These are phyloP conservation scores for Coemansia erecta DNA, from an alignment of 192 early-diverging fungal genomes.

Conservation along the genomic window DNA sequence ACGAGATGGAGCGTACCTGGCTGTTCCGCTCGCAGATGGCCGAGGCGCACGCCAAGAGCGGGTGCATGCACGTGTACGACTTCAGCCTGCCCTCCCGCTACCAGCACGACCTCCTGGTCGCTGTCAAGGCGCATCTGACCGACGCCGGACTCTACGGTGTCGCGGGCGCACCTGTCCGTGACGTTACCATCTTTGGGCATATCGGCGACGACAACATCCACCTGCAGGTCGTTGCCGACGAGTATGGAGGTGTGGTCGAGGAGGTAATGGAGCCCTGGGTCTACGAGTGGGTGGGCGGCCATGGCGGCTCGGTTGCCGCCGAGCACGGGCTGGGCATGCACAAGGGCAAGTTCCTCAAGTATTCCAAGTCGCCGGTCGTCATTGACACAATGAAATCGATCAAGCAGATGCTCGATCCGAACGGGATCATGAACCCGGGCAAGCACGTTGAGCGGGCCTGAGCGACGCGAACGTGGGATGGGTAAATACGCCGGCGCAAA, in stretches of 20 bases:
- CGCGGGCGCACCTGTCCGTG: slow-evolving; percentile 53
- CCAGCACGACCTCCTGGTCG: slow-evolving; percentile 36
- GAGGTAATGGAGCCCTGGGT: slow-evolving; percentile 83
- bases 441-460: slow-evolving; percentile 57
- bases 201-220: slow-evolving; percentile 97
- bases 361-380: slow-evolving; percentile 82
- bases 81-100: slow-evolving; percentile 42
- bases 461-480: neutral
- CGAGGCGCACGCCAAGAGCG: slow-evolving; percentile 42
- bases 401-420: slow-evolving; percentile 87
- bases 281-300: slow-evolving; percentile 76
- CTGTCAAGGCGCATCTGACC: slow-evolving; percentile 27
- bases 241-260: slow-evolving; percentile 62
- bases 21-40: slow-evolving; percentile 52
- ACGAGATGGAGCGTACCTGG: slow-evolving; percentile 36
- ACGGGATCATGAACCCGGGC: slow-evolving; percentile 89
- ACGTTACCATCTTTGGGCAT: slow-evolving; percentile 92
- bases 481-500: neutral
- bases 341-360: slow-evolving; percentile 70
- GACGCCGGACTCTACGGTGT: slow-evolving; percentile 34
- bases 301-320: slow-evolving; percentile 70
- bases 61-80: slow-evolving; percentile 52
- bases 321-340: slow-evolving; percentile 87
- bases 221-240: slow-evolving; percentile 76
- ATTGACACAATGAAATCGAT: slow-evolving; percentile 82